These are phyloP conservation scores for Penicillium sp. DNA, from an alignment of 2,329 filamentous ascomycete genomes.

Conservation along the genomic window DNA sequence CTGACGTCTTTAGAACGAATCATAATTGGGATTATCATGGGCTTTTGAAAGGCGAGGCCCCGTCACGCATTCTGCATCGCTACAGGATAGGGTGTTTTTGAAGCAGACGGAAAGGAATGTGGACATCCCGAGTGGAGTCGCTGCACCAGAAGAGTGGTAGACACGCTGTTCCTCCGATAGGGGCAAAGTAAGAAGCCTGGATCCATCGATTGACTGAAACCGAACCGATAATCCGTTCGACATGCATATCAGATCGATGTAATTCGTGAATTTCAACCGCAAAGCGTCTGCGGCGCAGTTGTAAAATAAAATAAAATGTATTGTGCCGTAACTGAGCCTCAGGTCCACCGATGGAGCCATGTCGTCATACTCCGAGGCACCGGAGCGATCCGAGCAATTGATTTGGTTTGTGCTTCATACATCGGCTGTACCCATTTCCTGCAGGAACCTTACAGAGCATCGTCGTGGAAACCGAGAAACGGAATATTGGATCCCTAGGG, in stretches of 20 bases:
- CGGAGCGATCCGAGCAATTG: constrained; percentile 18
- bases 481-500: background rate
- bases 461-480: background rate
- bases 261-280: background rate
- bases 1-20: constrained; percentile 21
- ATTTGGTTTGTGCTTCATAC: constrained; percentile 6
- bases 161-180: background rate
- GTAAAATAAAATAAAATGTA: background rate
- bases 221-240: background rate
- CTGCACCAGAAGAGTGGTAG: background rate
- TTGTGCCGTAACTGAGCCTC: constrained; percentile 19
- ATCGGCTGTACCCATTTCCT: background rate
- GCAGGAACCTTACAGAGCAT: background rate
- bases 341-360: constrained; percentile 12
- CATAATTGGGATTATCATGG: constrained; percentile 6
- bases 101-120: constrained; percentile 11
- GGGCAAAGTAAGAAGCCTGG: background rate
- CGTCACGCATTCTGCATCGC: constrained; percentile 6
- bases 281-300: background rate
- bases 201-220: background rate
- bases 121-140: constrained; percentile 10
- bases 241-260: background rate
- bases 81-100: constrained; percentile 7
- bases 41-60: constrained; percentile 11
- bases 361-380: constrained; percentile 18